These are phyloP conservation scores for Penicillium sp. DNA, from an alignment of 2,329 filamentous ascomycete species.

Conservation along the genomic window DNA sequence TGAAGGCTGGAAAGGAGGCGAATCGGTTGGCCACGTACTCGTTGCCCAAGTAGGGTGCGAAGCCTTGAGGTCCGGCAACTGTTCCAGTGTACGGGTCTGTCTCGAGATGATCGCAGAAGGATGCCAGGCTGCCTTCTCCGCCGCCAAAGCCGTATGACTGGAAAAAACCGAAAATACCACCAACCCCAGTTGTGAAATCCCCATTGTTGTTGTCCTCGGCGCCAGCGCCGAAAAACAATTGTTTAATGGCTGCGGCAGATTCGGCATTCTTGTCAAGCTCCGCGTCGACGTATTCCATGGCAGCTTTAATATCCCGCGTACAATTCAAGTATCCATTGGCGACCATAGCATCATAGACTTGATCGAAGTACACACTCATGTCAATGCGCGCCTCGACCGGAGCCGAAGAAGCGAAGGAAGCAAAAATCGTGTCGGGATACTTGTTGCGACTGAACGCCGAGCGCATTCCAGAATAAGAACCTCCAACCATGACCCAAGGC, in stretches of 20 bases:
- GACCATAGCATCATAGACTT: constrained; percentile 50
- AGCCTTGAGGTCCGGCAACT: constrained; percentile 42
- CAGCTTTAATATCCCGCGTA: constrained; percentile 50
- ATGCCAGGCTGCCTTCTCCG: constrained; percentile 32
- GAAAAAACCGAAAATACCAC: constrained; percentile 43
- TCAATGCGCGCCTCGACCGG: constrained; percentile 50
- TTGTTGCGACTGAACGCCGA: constrained; percentile 45
- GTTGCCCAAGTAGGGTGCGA: constrained; percentile 42
- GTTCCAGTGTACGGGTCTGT: constrained; percentile 39
- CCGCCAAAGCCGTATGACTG: constrained; percentile 47
- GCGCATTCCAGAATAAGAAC: constrained; percentile 48
- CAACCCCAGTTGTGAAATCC: constrained; percentile 48
- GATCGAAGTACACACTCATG: constrained; percentile 54
- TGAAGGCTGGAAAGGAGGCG: constrained; percentile 42
- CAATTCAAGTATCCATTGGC: constrained; percentile 54
- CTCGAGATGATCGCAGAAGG: constrained; percentile 51
- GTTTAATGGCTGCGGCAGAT: constrained; percentile 44
- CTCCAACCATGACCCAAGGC: constrained; percentile 50
- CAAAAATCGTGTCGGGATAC: constrained; percentile 44
- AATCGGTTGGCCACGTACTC: constrained; percentile 45
- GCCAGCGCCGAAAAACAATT: constrained; percentile 49
- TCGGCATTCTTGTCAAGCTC: constrained; percentile 39
- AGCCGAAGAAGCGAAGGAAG: constrained; percentile 43
- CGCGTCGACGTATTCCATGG: constrained; percentile 50
- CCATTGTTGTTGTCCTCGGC: constrained; percentile 49